A percentile compares a stretch with the other conserved stretches of the same genome.
Evolutionary conservation across 2,329 filamentous ascomycete species (phyloP).

Genomic region (Atkinsonella hypoxylon): DNA sequence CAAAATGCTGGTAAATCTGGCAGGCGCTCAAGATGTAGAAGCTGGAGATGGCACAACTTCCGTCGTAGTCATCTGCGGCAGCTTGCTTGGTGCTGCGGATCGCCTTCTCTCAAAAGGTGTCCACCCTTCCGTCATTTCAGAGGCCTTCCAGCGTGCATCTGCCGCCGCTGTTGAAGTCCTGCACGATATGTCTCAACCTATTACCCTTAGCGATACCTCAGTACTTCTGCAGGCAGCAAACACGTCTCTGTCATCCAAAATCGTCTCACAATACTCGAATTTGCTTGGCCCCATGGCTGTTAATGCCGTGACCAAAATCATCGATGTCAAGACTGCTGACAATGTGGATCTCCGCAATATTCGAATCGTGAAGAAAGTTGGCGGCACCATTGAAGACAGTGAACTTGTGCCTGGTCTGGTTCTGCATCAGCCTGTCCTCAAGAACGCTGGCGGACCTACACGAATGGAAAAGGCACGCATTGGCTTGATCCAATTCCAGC

Average conservation of each 20-base stretch:
- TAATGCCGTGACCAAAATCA: conserved; percentile 88
- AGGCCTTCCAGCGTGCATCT: conserved; percentile 92
- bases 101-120: conserved; percentile 84
- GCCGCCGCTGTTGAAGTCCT: conserved; percentile 79
- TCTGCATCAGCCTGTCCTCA: conserved; percentile 83
- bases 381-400: conserved; percentile 95
- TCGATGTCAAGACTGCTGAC: conserved; percentile 88
- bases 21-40: conserved; percentile 94
- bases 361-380: conserved; percentile 92
- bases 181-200: conserved; percentile 90
- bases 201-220: conserved; percentile 75
- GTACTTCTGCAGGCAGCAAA: conserved; percentile 93
- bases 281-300: conserved; percentile 96
- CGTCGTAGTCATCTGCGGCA: conserved; percentile 94
- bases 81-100: conserved; percentile 86
- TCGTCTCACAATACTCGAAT: conserved; percentile 94
- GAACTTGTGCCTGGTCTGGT: conserved; percentile 94
- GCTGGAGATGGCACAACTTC: conserved; percentile 97
- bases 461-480: conserved; percentile 97
- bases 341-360: conserved; percentile 97
- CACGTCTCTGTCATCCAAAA: conserved; percentile 95
- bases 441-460: conserved; percentile 80
- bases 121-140: conserved; percentile 94
- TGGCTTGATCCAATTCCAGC: conserved; percentile 95
- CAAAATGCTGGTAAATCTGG: conserved; percentile 97